phyloP scores from a whole-genome alignment of 2,329 filamentous ascomycete species.

The Phyllosticta citrichinensis region DNA sequence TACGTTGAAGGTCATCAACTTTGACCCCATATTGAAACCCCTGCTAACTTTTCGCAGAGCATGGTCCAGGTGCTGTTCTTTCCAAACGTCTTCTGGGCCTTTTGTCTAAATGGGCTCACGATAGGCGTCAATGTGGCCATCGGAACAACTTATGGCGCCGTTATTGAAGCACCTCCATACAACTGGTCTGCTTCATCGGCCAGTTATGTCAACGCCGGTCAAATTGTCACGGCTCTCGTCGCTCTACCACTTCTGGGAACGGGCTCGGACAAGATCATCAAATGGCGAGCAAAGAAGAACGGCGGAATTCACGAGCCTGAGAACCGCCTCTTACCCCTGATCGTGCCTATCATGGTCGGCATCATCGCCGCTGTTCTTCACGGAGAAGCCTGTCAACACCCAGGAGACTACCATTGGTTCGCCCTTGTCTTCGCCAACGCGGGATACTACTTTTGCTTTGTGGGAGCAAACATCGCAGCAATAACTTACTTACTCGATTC shows the following conservation, averaged over 20 bases:
- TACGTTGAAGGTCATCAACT: constrained; percentile 16
- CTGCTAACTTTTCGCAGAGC: constrained; percentile 4
- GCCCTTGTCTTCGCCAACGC: constrained; percentile 21
- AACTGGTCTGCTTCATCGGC: constrained; percentile 27
- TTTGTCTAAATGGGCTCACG: constrained; percentile 30
- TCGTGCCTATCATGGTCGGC: constrained; percentile 30
- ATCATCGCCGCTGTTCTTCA: constrained; percentile 30
- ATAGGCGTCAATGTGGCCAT: constrained; percentile 36
- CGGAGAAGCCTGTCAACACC: constrained; percentile 26
- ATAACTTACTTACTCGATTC: constrained; percentile 37
- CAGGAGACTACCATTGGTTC: constrained; percentile 28
- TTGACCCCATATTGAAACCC: not conserved
- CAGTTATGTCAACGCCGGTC: constrained; percentile 31
- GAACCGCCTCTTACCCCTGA: constrained; percentile 25
- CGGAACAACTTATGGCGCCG: constrained; percentile 31
- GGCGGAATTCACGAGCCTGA: constrained; percentile 35
- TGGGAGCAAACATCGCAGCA: constrained; percentile 35
- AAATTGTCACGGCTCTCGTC: constrained; percentile 30
- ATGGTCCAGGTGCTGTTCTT: constrained; percentile 17
- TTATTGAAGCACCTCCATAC: constrained; percentile 28
- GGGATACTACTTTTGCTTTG: constrained; percentile 28
- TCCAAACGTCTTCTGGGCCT: constrained; percentile 34
- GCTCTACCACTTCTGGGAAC: constrained; percentile 31
- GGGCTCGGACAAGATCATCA: constrained; percentile 30
- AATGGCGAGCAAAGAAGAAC: constrained; percentile 26